Evolutionary conservation across 805 yeast genomes (phyloP).

Genomic region (Debaryomyces hansenii): DNA sequence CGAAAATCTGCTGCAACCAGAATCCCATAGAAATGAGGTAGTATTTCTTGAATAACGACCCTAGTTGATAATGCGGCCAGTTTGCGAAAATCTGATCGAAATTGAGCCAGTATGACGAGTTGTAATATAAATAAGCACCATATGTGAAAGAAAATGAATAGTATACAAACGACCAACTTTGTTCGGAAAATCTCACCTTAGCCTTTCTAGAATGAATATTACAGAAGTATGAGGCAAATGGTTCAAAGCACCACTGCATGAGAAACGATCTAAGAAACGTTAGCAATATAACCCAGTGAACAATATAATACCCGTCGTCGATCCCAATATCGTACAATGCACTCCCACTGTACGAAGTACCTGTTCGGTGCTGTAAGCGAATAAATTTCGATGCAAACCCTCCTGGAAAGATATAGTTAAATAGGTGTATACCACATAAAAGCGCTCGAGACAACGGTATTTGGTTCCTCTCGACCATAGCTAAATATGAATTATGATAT

Average conservation of each 20-base stretch:
- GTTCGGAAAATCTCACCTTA: slow-evolving; percentile 76
- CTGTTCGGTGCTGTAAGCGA: slow-evolving; percentile 29
- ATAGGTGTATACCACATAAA: slow-evolving; percentile 23
- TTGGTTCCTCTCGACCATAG: slow-evolving; percentile 37
- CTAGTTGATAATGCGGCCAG: slow-evolving; percentile 74
- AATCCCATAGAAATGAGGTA: slow-evolving; percentile 71
- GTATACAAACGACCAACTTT: slow-evolving; percentile 73
- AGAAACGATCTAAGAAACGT: slow-evolving; percentile 59
- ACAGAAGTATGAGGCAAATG: slow-evolving; percentile 46
- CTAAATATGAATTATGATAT: slow-evolving; percentile 23
- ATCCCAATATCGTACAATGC: slow-evolving; percentile 52
- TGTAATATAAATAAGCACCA: slow-evolving; percentile 58
- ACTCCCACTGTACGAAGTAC: slow-evolving; percentile 11
- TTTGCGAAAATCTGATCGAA: slow-evolving; percentile 57
- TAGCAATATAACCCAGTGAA: slow-evolving; percentile 54
- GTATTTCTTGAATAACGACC: slow-evolving; percentile 57
- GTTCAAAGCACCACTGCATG: slow-evolving; percentile 58
- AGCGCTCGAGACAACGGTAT: slow-evolving; percentile 30
- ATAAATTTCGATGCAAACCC: slow-evolving; percentile 31
- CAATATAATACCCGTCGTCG: slow-evolving; percentile 55
- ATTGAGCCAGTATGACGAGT: slow-evolving; percentile 60
- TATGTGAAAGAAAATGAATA: slow-evolving; percentile 52
- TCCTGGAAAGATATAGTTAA: slow-evolving; percentile 22
- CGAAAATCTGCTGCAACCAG: slow-evolving; percentile 81
- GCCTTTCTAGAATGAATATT: slow-evolving; percentile 52